A percentile compares a stretch with the other conserved stretches of the same genome.
phyloP scores from a whole-genome alignment of 495 filamentous ascomycete species.

The Aspergillus diversus region DNA sequence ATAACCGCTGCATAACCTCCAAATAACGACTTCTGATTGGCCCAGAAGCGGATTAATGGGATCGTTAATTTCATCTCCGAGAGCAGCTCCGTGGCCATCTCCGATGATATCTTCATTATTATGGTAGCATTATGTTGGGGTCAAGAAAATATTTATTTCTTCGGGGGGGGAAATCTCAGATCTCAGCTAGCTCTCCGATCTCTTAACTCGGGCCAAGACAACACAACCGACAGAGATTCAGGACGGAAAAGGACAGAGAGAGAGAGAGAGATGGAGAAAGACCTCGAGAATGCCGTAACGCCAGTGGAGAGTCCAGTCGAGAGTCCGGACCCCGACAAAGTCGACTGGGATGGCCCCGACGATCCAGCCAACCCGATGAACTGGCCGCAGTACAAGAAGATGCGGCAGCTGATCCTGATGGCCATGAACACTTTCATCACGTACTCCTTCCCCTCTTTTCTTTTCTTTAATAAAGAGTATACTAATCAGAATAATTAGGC shows the following conservation, averaged over 20 bases:
- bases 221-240: background rate
- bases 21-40: no score
- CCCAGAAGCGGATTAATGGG: no score
- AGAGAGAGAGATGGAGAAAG: background rate
- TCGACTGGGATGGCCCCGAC: slow-evolving; percentile 58
- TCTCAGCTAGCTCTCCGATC: background rate
- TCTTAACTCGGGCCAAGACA: background rate
- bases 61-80: no score
- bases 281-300: slow-evolving; percentile 13
- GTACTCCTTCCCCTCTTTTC: slow-evolving; percentile 27
- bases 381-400: slow-evolving; percentile 58
- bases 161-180: no score
- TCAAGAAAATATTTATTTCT: no score
- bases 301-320: background rate
- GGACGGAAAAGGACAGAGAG: background rate
- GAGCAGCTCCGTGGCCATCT: no score
- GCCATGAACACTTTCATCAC: slow-evolving; percentile 61
- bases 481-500: no score
- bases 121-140: no score
- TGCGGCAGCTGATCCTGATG: slow-evolving; percentile 47
- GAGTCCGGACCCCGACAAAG: slow-evolving; percentile 27
- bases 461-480: background rate
- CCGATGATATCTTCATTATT: no score
- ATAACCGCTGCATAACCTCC: no score
- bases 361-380: slow-evolving; percentile 64